Evolutionary conservation across 2,329 filamentous ascomycete genomes (phyloP).

Genomic region (Chaetomium sp.): DNA sequence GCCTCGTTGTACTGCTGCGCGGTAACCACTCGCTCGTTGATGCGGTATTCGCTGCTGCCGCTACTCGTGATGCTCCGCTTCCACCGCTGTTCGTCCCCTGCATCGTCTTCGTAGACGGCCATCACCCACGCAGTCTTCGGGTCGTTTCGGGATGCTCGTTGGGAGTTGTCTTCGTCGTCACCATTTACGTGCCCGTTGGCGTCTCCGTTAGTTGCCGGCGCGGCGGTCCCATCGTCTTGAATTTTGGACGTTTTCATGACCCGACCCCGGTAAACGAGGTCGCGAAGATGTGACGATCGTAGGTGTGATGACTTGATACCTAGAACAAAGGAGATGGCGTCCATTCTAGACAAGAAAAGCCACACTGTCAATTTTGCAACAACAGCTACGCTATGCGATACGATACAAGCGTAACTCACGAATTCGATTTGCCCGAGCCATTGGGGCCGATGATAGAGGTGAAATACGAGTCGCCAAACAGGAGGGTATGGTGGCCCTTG

Average conservation of each 20-base stretch:
- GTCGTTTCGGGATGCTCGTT: constrained; percentile 66
- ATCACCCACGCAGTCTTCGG: constrained; percentile 97
- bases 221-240: constrained; percentile 80
- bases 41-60: constrained; percentile 90
- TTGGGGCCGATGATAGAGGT: constrained; percentile 99
- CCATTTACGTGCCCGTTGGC: constrained; percentile 55
- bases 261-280: constrained; percentile 91
- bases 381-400: constrained; percentile 2
- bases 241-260: constrained; percentile 89
- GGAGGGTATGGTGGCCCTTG: constrained; percentile 87
- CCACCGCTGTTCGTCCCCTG: constrained; percentile 90
- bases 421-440: constrained; percentile 99
- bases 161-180: constrained; percentile 47
- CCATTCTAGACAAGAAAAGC: constrained; percentile 62
- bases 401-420: constrained; percentile 46
- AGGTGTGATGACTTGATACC: constrained; percentile 98
- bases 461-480: constrained; percentile 97
- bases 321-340: constrained; percentile 97
- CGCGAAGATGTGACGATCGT: constrained; percentile 85
- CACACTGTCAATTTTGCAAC: constrained; percentile 15
- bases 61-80: constrained; percentile 86
- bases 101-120: constrained; percentile 97
- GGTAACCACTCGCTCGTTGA: constrained; percentile 85
- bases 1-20: constrained; percentile 91
- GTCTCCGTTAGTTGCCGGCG: constrained; percentile 52